Evolutionary conservation across 257 asterid genomes (phyloP), one percentile per base, ranked within the genome.

Genomic region (Leptodermis oblonga): DNA sequence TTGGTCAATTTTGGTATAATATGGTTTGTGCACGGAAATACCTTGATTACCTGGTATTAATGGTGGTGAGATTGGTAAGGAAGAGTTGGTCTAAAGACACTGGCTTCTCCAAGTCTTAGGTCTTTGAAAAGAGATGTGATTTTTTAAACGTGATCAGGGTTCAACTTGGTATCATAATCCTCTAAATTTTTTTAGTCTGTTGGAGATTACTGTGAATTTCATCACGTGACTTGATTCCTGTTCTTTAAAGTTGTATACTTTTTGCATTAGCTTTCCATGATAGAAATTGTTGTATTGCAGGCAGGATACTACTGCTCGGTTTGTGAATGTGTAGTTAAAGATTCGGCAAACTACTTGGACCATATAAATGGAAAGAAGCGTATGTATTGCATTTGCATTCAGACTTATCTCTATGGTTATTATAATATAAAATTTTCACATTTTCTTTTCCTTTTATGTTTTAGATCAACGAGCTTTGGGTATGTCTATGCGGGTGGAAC

Each of bases 391-490:
- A 20, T 70, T 34, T 58, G 51, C 64, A 18, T 64, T 20, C 18
- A 39, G 20, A 67, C 45, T 46, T 51, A 25, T 59, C 65, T 48
- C 45, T 61, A 13, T 51, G 54, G 10, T 37, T 53, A 36, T 69
- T 18, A 72, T 25, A 55, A 62, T 53, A 43, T 66, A 30, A 33
- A 49, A 4, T 77, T 25, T 59, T 31, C 46, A 53, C 68, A 39
- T 9, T 65, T 46, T 41, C 64, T 22, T 43, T 77, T 49, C 81
- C 3, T 11, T 10, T 13, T 46, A 11, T 15, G 31, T 69, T 69
- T 41, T 77, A 94, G 99, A 91, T 84, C 99, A 94, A 86, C 90
- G 99, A 82, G 99, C 99, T 71, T 77, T 94, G 92, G 99, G 99
- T 58, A 94, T 94, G 99, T 94, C 99, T 54, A 94, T 94, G 98